These are phyloP conservation scores for Colletotrichum aenigma DNA, from an alignment of 2,329 filamentous ascomycete genomes.

Conservation along the genomic window DNA sequence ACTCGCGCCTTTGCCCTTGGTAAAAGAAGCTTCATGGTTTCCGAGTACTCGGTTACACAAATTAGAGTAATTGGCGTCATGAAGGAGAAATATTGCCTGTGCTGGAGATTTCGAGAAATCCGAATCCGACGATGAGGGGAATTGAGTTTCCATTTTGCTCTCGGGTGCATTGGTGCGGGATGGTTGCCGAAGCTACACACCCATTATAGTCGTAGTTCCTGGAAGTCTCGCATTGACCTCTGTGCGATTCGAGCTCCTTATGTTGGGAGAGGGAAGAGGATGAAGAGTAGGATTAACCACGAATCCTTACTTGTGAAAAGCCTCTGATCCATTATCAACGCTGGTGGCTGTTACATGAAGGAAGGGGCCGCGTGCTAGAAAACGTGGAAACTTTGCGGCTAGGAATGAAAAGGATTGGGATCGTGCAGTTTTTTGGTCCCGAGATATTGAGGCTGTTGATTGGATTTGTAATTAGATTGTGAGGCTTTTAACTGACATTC, in stretches of 20 bases:
- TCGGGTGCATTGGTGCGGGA: not conserved
- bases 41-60: not conserved
- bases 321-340: not conserved
- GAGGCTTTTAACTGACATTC: too few species aligned
- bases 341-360: not conserved
- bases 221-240: not conserved
- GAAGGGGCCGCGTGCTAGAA: not conserved
- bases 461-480: not conserved
- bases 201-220: not conserved
- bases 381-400: not conserved
- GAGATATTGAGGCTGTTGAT: not conserved
- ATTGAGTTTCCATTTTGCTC: not conserved
- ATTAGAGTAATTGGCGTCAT: not conserved
- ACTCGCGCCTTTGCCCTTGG: not conserved
- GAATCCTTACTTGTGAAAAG: not conserved
- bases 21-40: not conserved
- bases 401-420: fast-evolving
- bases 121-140: not conserved
- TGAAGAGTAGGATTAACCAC: not conserved
- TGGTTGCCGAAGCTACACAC: not conserved
- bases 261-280: not conserved
- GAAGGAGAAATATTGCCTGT: not conserved
- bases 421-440: not conserved
- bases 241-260: not conserved
- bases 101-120: not conserved